Evolutionary conservation across 2,329 filamentous ascomycete species (phyloP).

Genomic region (Coniochaeta sp.): DNA sequence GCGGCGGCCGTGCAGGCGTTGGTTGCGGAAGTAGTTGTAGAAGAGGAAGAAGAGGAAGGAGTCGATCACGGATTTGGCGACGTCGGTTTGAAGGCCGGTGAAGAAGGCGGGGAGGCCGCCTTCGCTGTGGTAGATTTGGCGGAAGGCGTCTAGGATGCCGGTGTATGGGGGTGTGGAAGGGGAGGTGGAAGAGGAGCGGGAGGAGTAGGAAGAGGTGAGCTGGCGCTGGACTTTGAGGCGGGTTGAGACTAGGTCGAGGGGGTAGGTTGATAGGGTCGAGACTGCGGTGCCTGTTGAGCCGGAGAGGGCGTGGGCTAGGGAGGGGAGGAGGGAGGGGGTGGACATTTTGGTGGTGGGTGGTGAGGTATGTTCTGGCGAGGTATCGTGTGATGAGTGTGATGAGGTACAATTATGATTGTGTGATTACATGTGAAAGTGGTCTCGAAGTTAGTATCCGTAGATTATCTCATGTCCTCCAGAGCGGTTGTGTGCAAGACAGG

Average conservation of each 20-base stretch:
- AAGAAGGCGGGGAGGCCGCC: conserved; percentile 68
- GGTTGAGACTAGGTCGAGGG: conserved; percentile 74
- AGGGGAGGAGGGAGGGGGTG: conserved; percentile 47
- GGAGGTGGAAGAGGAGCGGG: conserved; percentile 52
- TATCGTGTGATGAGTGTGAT: neutral
- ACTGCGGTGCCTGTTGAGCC: conserved; percentile 73
- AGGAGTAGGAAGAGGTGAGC: conserved; percentile 28
- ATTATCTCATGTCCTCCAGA: no score
- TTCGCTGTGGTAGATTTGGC: conserved; percentile 63
- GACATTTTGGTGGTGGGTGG: neutral
- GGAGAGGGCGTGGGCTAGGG: conserved; percentile 74
- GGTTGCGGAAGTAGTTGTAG: conserved; percentile 48
- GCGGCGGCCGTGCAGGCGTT: conserved; percentile 23
- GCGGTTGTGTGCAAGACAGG: no score
- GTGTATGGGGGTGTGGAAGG: conserved; percentile 74
- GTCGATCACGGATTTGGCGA: conserved; percentile 62
- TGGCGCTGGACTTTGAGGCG: conserved; percentile 72
- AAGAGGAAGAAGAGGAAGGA: conserved; percentile 83
- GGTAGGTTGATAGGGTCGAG: conserved; percentile 73
- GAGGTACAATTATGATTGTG: neutral
- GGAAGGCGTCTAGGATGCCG: conserved; percentile 61
- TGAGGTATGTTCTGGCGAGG: neutral
- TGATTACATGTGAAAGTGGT: no score
- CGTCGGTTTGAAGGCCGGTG: conserved; percentile 55
- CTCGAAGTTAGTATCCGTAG: no score